Conservation (phyloP, 139 green algal genomes). For the Axilococcus clingmanii region DNA sequence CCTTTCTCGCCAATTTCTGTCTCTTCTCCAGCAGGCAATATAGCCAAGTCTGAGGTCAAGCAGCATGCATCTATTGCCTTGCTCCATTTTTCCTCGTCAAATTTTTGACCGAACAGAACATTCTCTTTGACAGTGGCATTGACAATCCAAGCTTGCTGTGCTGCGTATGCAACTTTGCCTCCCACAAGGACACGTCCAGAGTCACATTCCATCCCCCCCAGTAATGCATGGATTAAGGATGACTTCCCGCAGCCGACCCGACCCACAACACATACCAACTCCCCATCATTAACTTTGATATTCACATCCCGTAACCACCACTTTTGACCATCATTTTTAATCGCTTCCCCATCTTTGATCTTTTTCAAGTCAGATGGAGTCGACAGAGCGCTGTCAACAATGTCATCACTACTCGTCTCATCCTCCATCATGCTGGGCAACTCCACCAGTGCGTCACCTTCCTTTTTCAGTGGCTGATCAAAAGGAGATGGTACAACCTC, state of each 20-base stretch:
- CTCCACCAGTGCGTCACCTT: neutral
- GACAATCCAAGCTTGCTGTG: constrained; percentile 83
- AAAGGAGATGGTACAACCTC: neutral
- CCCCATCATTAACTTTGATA: constrained; percentile 41
- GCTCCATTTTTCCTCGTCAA: constrained; percentile 23
- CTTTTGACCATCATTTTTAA: constrained; percentile 7
- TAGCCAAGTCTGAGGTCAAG: constrained; percentile 56
- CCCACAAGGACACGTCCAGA: constrained; percentile 19
- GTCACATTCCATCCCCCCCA: constrained; percentile 55
- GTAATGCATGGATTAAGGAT: constrained; percentile 57
- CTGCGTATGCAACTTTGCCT: constrained; percentile 62
- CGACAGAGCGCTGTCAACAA: neutral
- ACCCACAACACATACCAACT: constrained; percentile 71
- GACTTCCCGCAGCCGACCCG: constrained; percentile 72
- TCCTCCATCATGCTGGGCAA: neutral
- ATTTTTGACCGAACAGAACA: constrained; percentile 38
- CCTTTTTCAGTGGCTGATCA: neutral
- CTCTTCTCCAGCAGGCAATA: constrained; percentile 63
- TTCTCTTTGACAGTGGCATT: constrained; percentile 79
- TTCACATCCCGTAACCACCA: constrained; percentile 51
- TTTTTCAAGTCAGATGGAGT: neutral
- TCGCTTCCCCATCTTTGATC: constrained; percentile 7
- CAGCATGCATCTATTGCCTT: constrained; percentile 26
- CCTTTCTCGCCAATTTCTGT: constrained; percentile 94
- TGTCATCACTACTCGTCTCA: neutral